Conservation (phyloP, 495 filamentous ascomycete genomes). For the Penicilliopsis zonata region DNA sequence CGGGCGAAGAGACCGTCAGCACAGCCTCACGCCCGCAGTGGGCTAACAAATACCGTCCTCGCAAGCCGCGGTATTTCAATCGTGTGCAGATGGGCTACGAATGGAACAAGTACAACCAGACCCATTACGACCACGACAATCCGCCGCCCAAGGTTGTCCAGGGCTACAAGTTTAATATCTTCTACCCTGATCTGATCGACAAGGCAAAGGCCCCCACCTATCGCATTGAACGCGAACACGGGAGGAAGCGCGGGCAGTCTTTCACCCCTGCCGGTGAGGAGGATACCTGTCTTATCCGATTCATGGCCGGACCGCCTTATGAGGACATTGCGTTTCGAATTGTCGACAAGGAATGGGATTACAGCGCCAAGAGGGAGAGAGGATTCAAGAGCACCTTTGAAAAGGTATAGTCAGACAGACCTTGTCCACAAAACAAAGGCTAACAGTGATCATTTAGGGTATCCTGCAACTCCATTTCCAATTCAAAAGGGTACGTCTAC, state of each 20-base stretch:
- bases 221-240: slow-evolving; percentile 84
- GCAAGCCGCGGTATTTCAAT: slow-evolving; percentile 96
- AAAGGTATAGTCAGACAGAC: slow-evolving; percentile 51
- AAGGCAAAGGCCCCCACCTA: slow-evolving; percentile 91
- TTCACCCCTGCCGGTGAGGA: slow-evolving; percentile 94
- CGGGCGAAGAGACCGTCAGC: slow-evolving; percentile 72
- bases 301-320: slow-evolving; percentile 91
- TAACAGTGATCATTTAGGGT: slow-evolving; percentile 40
- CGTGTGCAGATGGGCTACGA: slow-evolving; percentile 98
- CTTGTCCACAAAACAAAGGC: not conserved
- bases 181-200: slow-evolving; percentile 98
- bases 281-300: slow-evolving; percentile 93
- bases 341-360: slow-evolving; percentile 99
- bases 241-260: slow-evolving; percentile 78
- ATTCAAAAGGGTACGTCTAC: slow-evolving; percentile 63
- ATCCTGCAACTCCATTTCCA: slow-evolving; percentile 97
- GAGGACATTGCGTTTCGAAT: slow-evolving; percentile 97
- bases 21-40: slow-evolving; percentile 59
- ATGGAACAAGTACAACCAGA: slow-evolving; percentile 99
- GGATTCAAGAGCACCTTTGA: slow-evolving; percentile 96
- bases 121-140: slow-evolving; percentile 98
- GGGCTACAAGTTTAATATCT: slow-evolving; percentile 99
- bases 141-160: slow-evolving; percentile 97
- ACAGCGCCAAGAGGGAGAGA: slow-evolving; percentile 86
- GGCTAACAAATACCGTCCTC: slow-evolving; percentile 81